These are phyloP conservation scores for Annulohypoxylon stygium DNA, from an alignment of 495 filamentous ascomycete species.

Conservation along the genomic window DNA sequence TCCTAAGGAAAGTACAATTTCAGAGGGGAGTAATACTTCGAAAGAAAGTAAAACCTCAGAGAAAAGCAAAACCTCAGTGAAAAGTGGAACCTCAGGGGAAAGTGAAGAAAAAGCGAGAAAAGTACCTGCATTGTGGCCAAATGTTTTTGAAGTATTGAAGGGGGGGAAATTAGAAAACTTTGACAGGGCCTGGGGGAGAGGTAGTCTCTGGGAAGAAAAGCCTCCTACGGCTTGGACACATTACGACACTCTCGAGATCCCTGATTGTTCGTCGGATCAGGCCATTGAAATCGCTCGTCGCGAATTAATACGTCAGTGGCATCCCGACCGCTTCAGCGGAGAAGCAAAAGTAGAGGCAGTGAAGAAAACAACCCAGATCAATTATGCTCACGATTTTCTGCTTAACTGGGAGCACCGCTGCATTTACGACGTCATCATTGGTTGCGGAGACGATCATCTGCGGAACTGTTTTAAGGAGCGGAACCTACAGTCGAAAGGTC, in stretches of 20 bases:
- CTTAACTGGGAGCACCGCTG: not conserved
- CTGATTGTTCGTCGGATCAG: not conserved
- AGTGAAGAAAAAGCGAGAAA: too few species aligned
- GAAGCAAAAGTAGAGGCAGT: not conserved
- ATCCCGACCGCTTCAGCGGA: conserved; percentile 2
- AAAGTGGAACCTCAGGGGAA: too few species aligned
- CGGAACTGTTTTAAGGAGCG: not conserved
- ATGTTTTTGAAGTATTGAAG: too few species aligned
- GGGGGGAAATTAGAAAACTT: too few species aligned
- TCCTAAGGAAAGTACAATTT: too few species aligned
- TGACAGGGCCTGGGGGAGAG: too few species aligned
- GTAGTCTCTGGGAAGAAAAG: too few species aligned
- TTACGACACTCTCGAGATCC: conserved; percentile 17
- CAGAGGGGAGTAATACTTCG: too few species aligned
- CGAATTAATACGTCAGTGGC: not conserved
- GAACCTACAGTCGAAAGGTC: not conserved
- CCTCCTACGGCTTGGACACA: not conserved
- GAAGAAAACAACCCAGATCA: not conserved
- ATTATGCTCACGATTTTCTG: conserved; percentile 2
- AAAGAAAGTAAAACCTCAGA: too few species aligned
- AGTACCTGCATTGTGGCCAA: too few species aligned
- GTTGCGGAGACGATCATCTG: not conserved
- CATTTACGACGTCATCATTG: conserved; percentile 1
- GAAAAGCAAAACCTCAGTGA: too few species aligned
- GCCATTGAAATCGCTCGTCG: not conserved